phyloP scores from a whole-genome alignment of 164 flowering plant genomes.

The Vitis cinerea region DNA sequence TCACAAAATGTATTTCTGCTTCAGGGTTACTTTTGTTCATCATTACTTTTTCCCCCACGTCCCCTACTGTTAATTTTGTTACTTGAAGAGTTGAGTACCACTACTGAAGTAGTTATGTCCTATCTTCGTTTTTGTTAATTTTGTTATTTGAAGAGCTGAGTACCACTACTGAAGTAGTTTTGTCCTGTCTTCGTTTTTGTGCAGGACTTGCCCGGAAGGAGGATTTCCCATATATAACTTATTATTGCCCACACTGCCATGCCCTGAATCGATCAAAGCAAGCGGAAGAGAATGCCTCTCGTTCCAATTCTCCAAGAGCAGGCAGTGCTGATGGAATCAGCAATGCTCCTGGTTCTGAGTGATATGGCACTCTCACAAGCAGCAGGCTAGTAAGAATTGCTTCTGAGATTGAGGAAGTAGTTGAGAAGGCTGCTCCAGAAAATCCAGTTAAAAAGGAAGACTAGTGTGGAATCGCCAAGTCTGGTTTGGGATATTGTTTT shows the following conservation, averaged over 20 bases:
- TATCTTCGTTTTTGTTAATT: background rate
- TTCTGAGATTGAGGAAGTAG: conserved; percentile 21
- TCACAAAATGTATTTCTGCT: too few relatives aligned
- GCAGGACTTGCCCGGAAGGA: conserved; percentile 91
- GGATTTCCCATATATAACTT: conserved; percentile 76
- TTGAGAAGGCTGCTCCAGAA: conserved; percentile 3
- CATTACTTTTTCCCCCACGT: too few relatives aligned
- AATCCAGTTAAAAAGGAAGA: background rate
- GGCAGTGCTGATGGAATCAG: conserved; percentile 6
- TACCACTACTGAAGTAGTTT: background rate
- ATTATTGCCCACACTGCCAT: conserved; percentile 83
- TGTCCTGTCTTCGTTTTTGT: background rate
- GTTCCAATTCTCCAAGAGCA: conserved; percentile 16
- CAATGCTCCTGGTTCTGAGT: conserved; percentile 3
- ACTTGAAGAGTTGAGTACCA: too few relatives aligned
- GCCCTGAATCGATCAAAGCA: conserved; percentile 68
- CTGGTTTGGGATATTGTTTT: too few relatives aligned
- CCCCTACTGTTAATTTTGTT: too few relatives aligned
- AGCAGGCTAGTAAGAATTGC: conserved; percentile 5
- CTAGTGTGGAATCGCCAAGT: too few relatives aligned
- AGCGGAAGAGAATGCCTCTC: conserved; percentile 36
- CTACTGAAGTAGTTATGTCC: too few relatives aligned
- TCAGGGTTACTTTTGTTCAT: too few relatives aligned
- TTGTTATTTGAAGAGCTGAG: background rate
- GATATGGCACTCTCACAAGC: conserved; percentile 6